A percentile compares a stretch with the other conserved stretches of the same genome.
phyloP scores from a whole-genome alignment of 176 grass and related monocot species.

The Zoysia japonica region DNA sequence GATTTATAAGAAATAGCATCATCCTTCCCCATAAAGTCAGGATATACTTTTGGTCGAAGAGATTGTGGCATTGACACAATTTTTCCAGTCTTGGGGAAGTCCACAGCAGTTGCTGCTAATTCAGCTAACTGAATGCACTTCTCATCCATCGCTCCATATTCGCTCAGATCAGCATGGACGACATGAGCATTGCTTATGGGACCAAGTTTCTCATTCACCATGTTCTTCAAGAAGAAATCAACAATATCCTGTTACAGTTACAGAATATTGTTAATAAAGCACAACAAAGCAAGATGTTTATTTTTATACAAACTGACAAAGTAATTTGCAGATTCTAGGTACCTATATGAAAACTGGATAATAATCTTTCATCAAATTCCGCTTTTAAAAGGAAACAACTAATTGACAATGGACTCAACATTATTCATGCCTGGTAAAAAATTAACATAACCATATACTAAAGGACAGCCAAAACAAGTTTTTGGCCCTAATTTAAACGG shows the following conservation, averaged over 20 bases:
- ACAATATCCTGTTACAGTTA: conserved; percentile 70
- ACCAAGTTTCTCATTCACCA: conserved; percentile 90
- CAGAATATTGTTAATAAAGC: conserved; percentile 3
- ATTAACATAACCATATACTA: neutral
- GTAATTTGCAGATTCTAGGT: conserved; percentile 8
- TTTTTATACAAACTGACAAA: conserved; percentile 7
- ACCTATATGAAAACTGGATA: neutral
- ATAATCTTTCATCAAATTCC: neutral
- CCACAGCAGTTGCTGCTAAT: conserved; percentile 82
- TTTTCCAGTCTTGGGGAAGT: conserved; percentile 92
- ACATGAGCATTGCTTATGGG: conserved; percentile 94
- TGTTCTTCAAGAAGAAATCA: conserved; percentile 94
- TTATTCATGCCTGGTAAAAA: neutral
- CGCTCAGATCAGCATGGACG: conserved; percentile 83
- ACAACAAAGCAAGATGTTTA: conserved; percentile 15
- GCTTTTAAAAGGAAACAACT: neutral
- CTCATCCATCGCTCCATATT: conserved; percentile 85
- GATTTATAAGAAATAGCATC: conserved; percentile 74
- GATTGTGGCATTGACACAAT: conserved; percentile 61
- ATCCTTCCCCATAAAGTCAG: conserved; percentile 91
- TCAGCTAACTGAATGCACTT: conserved; percentile 82
- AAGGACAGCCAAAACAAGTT: neutral
- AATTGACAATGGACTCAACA: neutral
- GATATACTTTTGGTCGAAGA: conserved; percentile 84
- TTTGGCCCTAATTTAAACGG: neutral